Conservation (phyloP, 192 early-diverging fungal species). For the Pilobolus umbonatus region DNA sequence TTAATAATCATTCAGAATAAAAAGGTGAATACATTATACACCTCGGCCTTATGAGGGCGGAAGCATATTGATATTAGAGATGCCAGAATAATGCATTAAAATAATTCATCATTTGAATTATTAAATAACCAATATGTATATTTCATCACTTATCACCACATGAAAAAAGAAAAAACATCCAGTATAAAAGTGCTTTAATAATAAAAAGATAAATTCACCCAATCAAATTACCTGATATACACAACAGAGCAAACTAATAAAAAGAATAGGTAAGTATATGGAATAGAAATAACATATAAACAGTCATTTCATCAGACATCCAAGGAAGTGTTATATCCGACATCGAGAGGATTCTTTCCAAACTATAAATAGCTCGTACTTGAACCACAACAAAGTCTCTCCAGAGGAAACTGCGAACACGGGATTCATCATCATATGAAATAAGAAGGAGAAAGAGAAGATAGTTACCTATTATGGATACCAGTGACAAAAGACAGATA, state of each 20-base stretch:
- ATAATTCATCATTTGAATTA: neutral
- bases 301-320: conserved; percentile 35
- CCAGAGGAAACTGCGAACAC: conserved; percentile 39
- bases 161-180: neutral
- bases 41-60: conserved; percentile 19
- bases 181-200: neutral
- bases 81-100: conserved; percentile 17
- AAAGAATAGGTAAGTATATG: neutral
- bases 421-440: conserved; percentile 36
- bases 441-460: too few species aligned
- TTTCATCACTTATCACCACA: neutral
- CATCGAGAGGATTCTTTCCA: conserved; percentile 21
- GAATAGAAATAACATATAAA: neutral
- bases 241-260: conserved; percentile 2
- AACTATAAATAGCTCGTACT: neutral
- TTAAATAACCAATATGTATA: too few species aligned
- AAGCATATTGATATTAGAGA: conserved; percentile 21
- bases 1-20: conserved; percentile 17
- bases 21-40: conserved; percentile 21
- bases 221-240: too few species aligned
- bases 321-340: conserved; percentile 37
- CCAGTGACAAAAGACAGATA: neutral
- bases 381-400: conserved; percentile 28
- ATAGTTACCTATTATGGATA: neutral
- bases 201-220: neutral